phyloP scores from a whole-genome alignment of 805 yeast species.

The Wickerhamomyces bisporus region DNA sequence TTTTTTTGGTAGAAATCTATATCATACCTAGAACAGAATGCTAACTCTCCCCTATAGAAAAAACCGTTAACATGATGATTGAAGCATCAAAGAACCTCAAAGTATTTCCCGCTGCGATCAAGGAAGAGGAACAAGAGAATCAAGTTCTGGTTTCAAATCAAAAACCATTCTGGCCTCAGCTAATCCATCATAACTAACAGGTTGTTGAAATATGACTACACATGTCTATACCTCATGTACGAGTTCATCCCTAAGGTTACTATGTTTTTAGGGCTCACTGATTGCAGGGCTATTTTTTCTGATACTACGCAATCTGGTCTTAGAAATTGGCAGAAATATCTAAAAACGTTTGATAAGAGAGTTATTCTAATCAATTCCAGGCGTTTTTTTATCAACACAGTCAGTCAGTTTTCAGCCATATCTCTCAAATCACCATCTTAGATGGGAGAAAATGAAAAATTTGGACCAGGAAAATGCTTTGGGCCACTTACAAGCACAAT shows the following conservation, averaged over 20 bases:
- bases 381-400: not conserved
- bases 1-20: too few relatives aligned
- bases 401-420: conserved; percentile 17
- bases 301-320: too few relatives aligned
- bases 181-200: too few relatives aligned
- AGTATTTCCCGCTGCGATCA: not conserved
- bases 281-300: too few relatives aligned
- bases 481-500: conserved; percentile 29
- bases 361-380: too few relatives aligned
- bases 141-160: not conserved
- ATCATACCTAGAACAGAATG: not conserved
- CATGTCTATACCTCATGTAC: too few relatives aligned
- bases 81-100: conserved; percentile 5
- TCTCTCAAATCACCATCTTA: conserved; percentile 20
- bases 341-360: too few relatives aligned
- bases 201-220: too few relatives aligned
- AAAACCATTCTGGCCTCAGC: conserved; percentile 5
- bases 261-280: too few relatives aligned
- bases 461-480: conserved; percentile 29
- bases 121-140: not conserved
- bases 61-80: conserved; percentile 8
- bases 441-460: conserved; percentile 30
- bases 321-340: too few relatives aligned
- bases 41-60: not conserved
- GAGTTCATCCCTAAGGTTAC: too few relatives aligned